These are phyloP conservation scores for Sparassis latifolia DNA, from an alignment of 1,284 basidiomycete species.

Conservation along the genomic window DNA sequence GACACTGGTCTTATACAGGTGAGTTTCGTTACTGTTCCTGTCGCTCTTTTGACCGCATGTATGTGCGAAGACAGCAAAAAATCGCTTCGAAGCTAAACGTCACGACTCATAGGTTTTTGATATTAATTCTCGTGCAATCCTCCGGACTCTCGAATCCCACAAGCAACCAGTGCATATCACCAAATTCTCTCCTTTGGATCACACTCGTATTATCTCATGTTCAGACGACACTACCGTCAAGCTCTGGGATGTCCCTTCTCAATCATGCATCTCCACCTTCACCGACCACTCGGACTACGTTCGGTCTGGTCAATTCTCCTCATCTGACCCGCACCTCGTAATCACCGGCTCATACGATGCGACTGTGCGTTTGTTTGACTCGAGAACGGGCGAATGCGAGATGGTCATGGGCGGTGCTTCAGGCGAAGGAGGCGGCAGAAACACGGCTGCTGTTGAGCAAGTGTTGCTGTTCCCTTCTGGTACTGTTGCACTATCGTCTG, in stretches of 20 bases:
- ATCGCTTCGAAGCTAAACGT: constrained; percentile 1
- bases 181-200: constrained; percentile 80
- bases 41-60: background rate
- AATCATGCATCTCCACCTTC: constrained; percentile 76
- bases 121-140: constrained; percentile 88
- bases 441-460: constrained; percentile 81
- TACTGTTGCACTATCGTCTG: constrained; percentile 79
- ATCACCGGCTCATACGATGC: constrained; percentile 95
- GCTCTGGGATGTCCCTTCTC: constrained; percentile 94
- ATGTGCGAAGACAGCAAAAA: background rate
- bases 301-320: constrained; percentile 83
- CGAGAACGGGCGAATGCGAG: constrained; percentile 74
- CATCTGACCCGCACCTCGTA: constrained; percentile 78
- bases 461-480: constrained; percentile 92
- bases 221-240: constrained; percentile 95
- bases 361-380: constrained; percentile 86
- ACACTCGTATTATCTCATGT: constrained; percentile 86
- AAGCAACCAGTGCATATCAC: constrained; percentile 94
- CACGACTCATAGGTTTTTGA: constrained; percentile 73
- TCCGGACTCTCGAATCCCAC: constrained; percentile 88
- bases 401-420: constrained; percentile 70
- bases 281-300: constrained; percentile 91
- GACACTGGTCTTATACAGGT: constrained; percentile 93
- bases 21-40: constrained; percentile 8
- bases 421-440: constrained; percentile 30